phyloP scores from a whole-genome alignment of 2,329 filamentous ascomycete genomes.

The Zymoseptoria pseudotritici region DNA sequence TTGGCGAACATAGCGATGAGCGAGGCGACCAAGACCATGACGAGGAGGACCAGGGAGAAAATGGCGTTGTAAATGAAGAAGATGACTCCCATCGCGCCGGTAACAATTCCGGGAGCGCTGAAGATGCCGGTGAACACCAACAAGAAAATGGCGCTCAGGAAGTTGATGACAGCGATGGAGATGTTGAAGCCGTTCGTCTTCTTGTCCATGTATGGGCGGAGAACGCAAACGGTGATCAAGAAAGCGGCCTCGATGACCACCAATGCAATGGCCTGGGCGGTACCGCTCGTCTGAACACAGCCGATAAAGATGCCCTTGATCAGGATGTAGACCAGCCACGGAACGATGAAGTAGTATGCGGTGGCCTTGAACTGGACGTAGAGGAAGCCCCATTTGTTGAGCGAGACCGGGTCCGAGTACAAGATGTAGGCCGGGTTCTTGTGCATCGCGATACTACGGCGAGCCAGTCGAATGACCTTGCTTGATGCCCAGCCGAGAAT shows the following conservation, averaged over 20 bases:
- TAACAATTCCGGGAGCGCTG: slow-evolving; percentile 72
- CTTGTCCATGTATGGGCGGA: slow-evolving; percentile 98
- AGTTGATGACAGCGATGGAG: slow-evolving; percentile 80
- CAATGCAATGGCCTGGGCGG: slow-evolving; percentile 72
- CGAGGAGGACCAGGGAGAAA: slow-evolving; percentile 72
- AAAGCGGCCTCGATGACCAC: slow-evolving; percentile 74
- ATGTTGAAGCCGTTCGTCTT: slow-evolving; percentile 97
- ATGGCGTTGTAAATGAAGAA: slow-evolving; percentile 83
- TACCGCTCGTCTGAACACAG: slow-evolving; percentile 62
- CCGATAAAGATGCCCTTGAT: slow-evolving; percentile 85
- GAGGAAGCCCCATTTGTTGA: slow-evolving; percentile 98
- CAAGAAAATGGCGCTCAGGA: slow-evolving; percentile 81
- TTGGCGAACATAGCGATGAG: slow-evolving; percentile 77
- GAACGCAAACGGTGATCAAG: slow-evolving; percentile 67
- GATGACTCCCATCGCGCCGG: slow-evolving; percentile 79
- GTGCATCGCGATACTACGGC: slow-evolving; percentile 82
- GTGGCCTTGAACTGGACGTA: slow-evolving; percentile 96
- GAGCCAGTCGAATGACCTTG: slow-evolving; percentile 84
- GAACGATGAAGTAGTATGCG: slow-evolving; percentile 90
- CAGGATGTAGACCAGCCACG: slow-evolving; percentile 68
- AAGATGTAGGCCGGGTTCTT: slow-evolving; percentile 96
- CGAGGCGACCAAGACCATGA: slow-evolving; percentile 73
- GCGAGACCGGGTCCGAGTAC: slow-evolving; percentile 84
- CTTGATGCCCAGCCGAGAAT: slow-evolving; percentile 79
- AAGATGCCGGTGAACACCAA: slow-evolving; percentile 85